phyloP scores from a whole-genome alignment of 2,329 filamentous ascomycete species.

The Fusarium devonianum region DNA sequence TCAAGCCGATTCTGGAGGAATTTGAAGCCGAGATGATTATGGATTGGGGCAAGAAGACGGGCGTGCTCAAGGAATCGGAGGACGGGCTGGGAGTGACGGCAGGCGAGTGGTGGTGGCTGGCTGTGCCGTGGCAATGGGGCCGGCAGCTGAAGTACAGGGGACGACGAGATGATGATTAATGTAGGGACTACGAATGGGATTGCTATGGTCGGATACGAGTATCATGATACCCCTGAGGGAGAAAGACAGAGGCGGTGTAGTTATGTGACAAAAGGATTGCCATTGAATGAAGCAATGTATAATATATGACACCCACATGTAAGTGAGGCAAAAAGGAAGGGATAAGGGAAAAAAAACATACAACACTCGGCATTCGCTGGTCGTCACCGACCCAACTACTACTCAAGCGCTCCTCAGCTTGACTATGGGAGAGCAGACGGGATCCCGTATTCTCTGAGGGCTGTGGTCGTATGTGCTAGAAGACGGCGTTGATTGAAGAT shows the following conservation, averaged over 20 bases:
- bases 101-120: conserved; percentile 74
- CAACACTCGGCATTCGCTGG: conserved; percentile 10
- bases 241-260: background rate
- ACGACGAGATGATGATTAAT: conserved; percentile 9
- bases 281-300: background rate
- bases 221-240: conserved; percentile 11
- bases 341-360: conserved; percentile 2
- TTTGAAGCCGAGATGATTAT: conserved; percentile 69
- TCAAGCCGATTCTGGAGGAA: conserved; percentile 65
- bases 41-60: conserved; percentile 64
- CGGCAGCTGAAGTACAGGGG: conserved; percentile 9
- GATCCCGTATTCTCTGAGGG: conserved; percentile 9
- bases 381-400: conserved; percentile 9
- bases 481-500: background rate
- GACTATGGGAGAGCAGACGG: conserved; percentile 13
- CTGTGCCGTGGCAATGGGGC: conserved; percentile 49
- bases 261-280: background rate
- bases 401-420: conserved; percentile 7
- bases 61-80: conserved; percentile 56
- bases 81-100: conserved; percentile 54
- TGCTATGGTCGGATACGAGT: conserved; percentile 12
- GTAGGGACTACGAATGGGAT: background rate
- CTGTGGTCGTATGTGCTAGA: conserved; percentile 4
- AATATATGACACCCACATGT: too few species aligned
- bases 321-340: background rate